Base-by-base conservation (phyloP, 1,139 yeast species). In the Zygosaccharomyces sapae region DNA sequence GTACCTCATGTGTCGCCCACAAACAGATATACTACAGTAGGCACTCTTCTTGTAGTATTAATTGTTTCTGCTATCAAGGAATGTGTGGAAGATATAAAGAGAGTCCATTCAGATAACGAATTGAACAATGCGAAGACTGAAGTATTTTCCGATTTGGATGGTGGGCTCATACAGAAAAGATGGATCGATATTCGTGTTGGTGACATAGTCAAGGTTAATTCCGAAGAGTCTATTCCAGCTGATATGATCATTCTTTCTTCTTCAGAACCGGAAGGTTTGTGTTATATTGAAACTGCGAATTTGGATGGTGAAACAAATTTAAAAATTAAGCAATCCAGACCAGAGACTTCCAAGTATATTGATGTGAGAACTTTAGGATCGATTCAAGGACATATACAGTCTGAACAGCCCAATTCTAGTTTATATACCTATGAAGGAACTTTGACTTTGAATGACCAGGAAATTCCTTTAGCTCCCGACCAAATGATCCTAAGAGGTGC, bases 1-100 rank as follows among this genome's bases (percentile, higher is more conserved):
- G 97, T 94, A 10, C 99, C 98, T 4, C 80, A 84, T 56, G 97
- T 92, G 3, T 83, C 97, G 0, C 99, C 99, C 3, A 94, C 98
- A 0, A 94, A 92, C 68, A 73, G 97, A 68, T 94, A 82, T 63
- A 94, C 99, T 5, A 94, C 99, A 0, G 86, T 92, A 48, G 95
- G 96, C 34, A 94, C 98, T 0, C 74, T 94, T 53, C 69, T 83
- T 27, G 80, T 92, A 24, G 98, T 94, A 31, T 73, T 94, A 49
- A 62, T 84, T 29, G 97, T 92, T 2, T 89, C 97, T 1, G 98
- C 97, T 0, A 74, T 88, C 5, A 94, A 94, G 62, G 99, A 94
- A 68, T 75, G 86, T 25, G 74, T 83, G 58, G 99, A 94, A 68
- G 99, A 94, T 69, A 63, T 88, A 55, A 92, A 90, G 64, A 81